Conservation (phyloP, 257 asterid species). For the Gardenia jasminoides region DNA sequence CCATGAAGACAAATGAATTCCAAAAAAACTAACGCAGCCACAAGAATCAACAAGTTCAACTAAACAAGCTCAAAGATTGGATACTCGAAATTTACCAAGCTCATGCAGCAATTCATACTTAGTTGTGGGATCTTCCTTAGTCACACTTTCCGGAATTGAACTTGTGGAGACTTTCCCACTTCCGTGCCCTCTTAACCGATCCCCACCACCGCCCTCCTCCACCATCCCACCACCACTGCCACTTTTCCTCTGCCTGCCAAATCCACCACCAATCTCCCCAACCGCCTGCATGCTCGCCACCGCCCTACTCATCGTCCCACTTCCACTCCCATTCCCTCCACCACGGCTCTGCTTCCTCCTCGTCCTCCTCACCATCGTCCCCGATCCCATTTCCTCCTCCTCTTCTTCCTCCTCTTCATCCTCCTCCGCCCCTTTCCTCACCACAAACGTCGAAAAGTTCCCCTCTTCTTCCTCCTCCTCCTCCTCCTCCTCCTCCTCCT, state of each 20-base stretch:
- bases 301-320: slow-evolving; percentile 83
- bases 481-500: slow-evolving; percentile 22
- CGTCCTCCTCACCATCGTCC: slow-evolving; percentile 67
- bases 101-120: slow-evolving; percentile 94
- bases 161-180: slow-evolving; percentile 75
- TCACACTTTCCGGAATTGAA: slow-evolving; percentile 78
- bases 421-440: slow-evolving; percentile 43
- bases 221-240: slow-evolving; percentile 34
- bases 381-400: slow-evolving; percentile 59
- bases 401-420: slow-evolving; percentile 40
- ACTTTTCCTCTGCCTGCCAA: slow-evolving; percentile 50
- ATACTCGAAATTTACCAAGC: slow-evolving; percentile 61
- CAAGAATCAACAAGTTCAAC: slow-evolving; percentile 5
- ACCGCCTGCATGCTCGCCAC: slow-evolving; percentile 94
- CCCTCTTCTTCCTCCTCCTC: slow-evolving; percentile 55
- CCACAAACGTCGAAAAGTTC: slow-evolving; percentile 83
- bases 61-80: not conserved
- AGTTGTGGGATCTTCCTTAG: slow-evolving; percentile 82
- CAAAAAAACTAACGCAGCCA: not conserved
- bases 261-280: slow-evolving; percentile 70
- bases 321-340: slow-evolving; percentile 39
- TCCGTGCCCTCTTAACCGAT: slow-evolving; percentile 47
- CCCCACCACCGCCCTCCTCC: slow-evolving; percentile 35
- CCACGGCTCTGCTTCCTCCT: slow-evolving; percentile 33
- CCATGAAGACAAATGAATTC: not conserved